Percentiles rank a stretch among this genome's conserved stretches.
phyloP scores from a whole-genome alignment of 2,329 filamentous ascomycete genomes.

The Hortaea sp. region DNA sequence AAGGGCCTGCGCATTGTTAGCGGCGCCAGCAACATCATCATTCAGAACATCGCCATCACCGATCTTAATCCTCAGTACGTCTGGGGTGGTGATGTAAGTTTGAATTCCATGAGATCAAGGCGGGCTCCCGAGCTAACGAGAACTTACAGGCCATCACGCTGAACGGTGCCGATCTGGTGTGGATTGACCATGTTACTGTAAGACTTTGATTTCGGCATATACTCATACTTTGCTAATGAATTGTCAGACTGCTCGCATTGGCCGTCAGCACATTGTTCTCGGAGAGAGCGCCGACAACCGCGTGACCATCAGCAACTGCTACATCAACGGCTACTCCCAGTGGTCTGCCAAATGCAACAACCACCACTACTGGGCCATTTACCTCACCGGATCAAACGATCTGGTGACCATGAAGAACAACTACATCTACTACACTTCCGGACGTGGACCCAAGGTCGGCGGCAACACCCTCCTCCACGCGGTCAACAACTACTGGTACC shows the following conservation, averaged over 20 bases:
- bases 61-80: conserved; percentile 29
- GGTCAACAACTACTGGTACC: conserved; percentile 53
- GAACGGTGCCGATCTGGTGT: conserved; percentile 25
- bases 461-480: conserved; percentile 49
- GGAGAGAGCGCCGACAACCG: conserved; percentile 44
- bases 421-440: conserved; percentile 50
- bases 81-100: conserved; percentile 28
- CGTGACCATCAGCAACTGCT: conserved; percentile 51
- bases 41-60: conserved; percentile 32
- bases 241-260: conserved; percentile 43
- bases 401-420: conserved; percentile 50
- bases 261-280: conserved; percentile 51
- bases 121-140: neutral
- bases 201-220: conserved; percentile 31
- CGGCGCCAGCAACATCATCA: conserved; percentile 45
- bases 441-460: conserved; percentile 47
- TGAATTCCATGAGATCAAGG: conserved; percentile 1
- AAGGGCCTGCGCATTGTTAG: conserved; percentile 31
- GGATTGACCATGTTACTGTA: conserved; percentile 29
- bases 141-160: conserved; percentile 18
- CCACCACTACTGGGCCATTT: conserved; percentile 52
- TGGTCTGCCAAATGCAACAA: conserved; percentile 50
- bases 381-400: conserved; percentile 48
- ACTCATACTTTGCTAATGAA: conserved; percentile 25
- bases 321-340: conserved; percentile 45